These are phyloP conservation scores for Globisporangium emineosum DNA, from an alignment of 352 stramenopile genomes.

Conservation along the genomic window DNA sequence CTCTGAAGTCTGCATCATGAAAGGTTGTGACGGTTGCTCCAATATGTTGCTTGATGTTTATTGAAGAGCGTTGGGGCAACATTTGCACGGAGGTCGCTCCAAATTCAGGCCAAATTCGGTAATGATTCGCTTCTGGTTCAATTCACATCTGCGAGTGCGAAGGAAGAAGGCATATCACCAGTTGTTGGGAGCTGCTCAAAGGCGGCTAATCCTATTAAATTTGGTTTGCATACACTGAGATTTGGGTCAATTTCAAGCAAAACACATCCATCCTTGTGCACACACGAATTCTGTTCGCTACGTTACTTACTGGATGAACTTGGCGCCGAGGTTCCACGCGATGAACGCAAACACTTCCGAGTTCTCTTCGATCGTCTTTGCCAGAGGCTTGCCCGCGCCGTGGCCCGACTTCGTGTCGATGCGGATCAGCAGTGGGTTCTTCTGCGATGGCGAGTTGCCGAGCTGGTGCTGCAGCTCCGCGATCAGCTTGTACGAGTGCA, in stretches of 20 bases:
- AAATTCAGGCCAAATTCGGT: no score
- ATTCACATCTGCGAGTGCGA: no score
- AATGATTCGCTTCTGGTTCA: no score
- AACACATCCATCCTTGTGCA: not conserved
- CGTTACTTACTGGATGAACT: conserved; percentile 9
- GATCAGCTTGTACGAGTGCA: conserved; percentile 91
- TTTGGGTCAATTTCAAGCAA: not conserved
- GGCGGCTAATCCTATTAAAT: conserved; percentile 3
- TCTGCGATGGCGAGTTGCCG: conserved; percentile 40
- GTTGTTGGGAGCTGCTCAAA: conserved; percentile 1
- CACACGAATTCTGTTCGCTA: not conserved
- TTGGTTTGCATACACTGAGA: not conserved
- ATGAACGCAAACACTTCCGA: conserved; percentile 20
- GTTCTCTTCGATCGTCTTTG: conserved; percentile 86
- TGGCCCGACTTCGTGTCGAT: conserved; percentile 90
- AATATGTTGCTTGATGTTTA: no score
- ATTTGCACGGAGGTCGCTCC: no score
- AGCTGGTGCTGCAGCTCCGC: conserved; percentile 83
- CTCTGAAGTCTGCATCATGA: no score
- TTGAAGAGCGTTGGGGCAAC: no score
- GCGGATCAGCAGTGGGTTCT: conserved; percentile 84
- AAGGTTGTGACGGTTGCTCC: no score
- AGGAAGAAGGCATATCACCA: not conserved
- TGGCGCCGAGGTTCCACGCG: conserved; percentile 6
- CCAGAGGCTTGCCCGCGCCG: conserved; percentile 85